Percentiles rank a stretch among this genome's conserved stretches.
Conservation (phyloP, 768 basidiomycete genomes). For the Russula brevipes region DNA sequence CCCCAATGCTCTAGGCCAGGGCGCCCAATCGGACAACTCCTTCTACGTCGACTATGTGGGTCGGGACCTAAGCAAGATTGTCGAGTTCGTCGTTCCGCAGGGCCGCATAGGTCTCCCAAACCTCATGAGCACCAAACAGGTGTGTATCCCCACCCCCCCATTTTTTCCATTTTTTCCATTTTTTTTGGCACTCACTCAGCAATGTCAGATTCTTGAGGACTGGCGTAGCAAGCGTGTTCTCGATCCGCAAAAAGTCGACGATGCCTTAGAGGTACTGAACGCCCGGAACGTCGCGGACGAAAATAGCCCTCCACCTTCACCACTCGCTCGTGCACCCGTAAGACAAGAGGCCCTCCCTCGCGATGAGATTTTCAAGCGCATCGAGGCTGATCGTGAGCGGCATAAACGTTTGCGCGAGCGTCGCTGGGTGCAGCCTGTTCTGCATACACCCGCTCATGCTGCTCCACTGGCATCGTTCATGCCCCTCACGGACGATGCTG, state of each 20-base stretch:
- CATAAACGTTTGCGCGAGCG: slow-evolving; percentile 89
- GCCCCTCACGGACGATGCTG: slow-evolving; percentile 47
- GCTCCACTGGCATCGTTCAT: slow-evolving; percentile 55
- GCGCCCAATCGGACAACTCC: slow-evolving; percentile 37
- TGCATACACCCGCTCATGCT: slow-evolving; percentile 43
- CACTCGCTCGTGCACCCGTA: slow-evolving; percentile 23
- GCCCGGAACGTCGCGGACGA: slow-evolving; percentile 37
- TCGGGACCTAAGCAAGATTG: slow-evolving; percentile 71
- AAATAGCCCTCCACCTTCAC: slow-evolving; percentile 25
- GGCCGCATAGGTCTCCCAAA: slow-evolving; percentile 87
- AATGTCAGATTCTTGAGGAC: slow-evolving; percentile 74
- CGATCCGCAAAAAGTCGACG: slow-evolving; percentile 72
- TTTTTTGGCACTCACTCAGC: not conserved
- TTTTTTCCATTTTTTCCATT: not conserved
- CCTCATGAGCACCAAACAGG: slow-evolving; percentile 82
- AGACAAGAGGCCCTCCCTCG: slow-evolving; percentile 32
- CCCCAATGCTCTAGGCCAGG: slow-evolving; percentile 38
- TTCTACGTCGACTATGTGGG: slow-evolving; percentile 75
- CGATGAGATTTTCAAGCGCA: slow-evolving; percentile 74
- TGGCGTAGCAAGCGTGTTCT: slow-evolving; percentile 84
- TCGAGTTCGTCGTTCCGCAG: slow-evolving; percentile 82
- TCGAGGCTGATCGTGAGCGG: slow-evolving; percentile 89
- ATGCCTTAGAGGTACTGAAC: slow-evolving; percentile 54
- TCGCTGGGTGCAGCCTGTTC: slow-evolving; percentile 82
- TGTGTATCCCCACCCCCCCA: slow-evolving; percentile 31